Conservation (phyloP, 345 rosid species). For the Brassica juncea region DNA sequence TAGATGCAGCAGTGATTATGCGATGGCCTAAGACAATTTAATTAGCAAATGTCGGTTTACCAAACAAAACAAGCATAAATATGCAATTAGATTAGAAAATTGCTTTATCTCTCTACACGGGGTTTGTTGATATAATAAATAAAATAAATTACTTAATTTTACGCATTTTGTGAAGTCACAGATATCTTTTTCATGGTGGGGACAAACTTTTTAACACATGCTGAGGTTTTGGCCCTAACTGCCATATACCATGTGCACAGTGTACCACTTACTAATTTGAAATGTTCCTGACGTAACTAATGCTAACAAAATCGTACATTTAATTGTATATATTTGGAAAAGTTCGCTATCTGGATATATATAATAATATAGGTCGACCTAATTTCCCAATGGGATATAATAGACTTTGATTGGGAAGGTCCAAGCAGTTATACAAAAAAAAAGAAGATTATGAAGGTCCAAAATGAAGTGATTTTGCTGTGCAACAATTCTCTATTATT, state of each 20-base stretch:
- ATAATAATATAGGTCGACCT: too few relatives aligned
- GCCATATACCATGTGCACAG: conserved; percentile 41
- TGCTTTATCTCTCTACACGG: background rate
- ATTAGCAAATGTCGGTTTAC: conserved; percentile 35
- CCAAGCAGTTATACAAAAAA: too few relatives aligned
- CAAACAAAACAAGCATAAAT: conserved; percentile 15
- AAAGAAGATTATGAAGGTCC: too few relatives aligned
- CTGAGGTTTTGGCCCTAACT: conserved; percentile 47
- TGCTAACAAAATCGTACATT: conserved; percentile 11
- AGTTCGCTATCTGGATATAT: too few relatives aligned
- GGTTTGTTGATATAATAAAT: background rate
- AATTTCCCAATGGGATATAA: too few relatives aligned
- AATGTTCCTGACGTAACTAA: conserved; percentile 6
- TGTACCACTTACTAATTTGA: conserved; percentile 34
- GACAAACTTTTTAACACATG: conserved; percentile 40
- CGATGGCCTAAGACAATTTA: background rate
- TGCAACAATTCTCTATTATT: too few relatives aligned
- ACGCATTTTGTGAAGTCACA: conserved; percentile 32
- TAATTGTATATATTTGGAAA: too few relatives aligned
- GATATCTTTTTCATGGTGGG: conserved; percentile 41
- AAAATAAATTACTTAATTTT: background rate
- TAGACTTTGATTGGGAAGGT: too few relatives aligned
- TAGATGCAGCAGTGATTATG: conserved; percentile 31
- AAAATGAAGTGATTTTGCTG: too few relatives aligned
- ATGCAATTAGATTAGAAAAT: background rate